Evolutionary conservation across 2,329 filamentous ascomycete genomes (phyloP), one percentile per base, ranked within the genome.

Genomic region (Pseudogymnoascus sp.): DNA sequence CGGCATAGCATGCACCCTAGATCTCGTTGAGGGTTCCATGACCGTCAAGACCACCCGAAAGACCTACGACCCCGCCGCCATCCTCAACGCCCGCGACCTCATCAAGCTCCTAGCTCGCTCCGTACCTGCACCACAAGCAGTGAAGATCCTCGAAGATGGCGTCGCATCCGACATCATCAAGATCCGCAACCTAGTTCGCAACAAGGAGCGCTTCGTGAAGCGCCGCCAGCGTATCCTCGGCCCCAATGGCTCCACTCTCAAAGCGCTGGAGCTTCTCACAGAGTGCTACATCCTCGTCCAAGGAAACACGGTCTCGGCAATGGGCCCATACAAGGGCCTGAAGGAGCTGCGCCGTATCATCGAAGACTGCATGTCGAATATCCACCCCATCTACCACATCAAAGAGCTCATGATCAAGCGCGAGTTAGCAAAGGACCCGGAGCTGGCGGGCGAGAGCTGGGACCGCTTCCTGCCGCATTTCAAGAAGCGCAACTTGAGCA

Each of bases 181-280:
- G 81, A 96, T 97, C 70, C 84, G 92, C 66, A 93, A 86, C 72
- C 82, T 97, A 59, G 91, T 98, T 28, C 84, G 90, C 66, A 97
- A 93, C 77, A 97, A 97, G 77, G 93, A 98, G 68, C 86, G 92
- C 63, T 99, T 98, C 72, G 90, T 96, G 61, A 99, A 99, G 81
- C 83, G 95, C 63, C 85, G 95, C 59, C 95, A 99, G 78, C 83
- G 95, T 63, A 95, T 99, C 64, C 81, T 99, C 24, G 95, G 95
- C 0, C 93, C 93, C 14, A 90, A 91, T 68, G 95, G 93, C 38
- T 91, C 89, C 59, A 99, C 95, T 1, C 81, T 99, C 61, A 98
- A 98, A 75, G 95, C 95, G 1, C 83, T 99, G 28, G 92, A 98
- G 76, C 83, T 98, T 2, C 83, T 99, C 62, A 99, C 95, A 0